Evolutionary conservation across 1,284 basidiomycete species (phyloP).

Genomic region (Heterobasidion annosum): DNA sequence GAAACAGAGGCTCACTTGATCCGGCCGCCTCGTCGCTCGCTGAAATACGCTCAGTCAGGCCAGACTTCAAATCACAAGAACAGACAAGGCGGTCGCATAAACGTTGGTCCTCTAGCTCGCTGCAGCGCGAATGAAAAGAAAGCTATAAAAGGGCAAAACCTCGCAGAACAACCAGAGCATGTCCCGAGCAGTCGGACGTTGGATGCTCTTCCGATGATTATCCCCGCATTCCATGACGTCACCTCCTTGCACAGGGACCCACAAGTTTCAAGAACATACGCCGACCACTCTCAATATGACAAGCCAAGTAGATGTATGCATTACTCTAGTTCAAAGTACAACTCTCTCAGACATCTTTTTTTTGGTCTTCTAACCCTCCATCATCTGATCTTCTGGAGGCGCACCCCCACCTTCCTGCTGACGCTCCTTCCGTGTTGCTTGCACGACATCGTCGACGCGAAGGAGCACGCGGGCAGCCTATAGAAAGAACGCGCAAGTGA

Average conservation of each 20-base stretch:
- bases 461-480: slow-evolving; percentile 85
- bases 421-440: slow-evolving; percentile 67
- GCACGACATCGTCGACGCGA: slow-evolving; percentile 92
- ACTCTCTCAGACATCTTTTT: neutral
- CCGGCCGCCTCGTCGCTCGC: neutral
- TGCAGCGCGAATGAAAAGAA: too few species aligned
- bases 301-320: neutral
- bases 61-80: neutral
- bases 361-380: slow-evolving; percentile 19
- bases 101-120: too few species aligned
- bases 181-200: too few species aligned
- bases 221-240: too few species aligned
- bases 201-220: too few species aligned
- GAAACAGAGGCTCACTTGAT: neutral
- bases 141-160: too few species aligned
- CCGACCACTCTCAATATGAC: too few species aligned
- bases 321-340: neutral
- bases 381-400: slow-evolving; percentile 52
- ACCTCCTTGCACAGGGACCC: too few species aligned
- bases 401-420: slow-evolving; percentile 40
- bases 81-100: neutral
- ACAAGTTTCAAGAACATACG: too few species aligned
- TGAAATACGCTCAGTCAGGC: too few species aligned
- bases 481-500: neutral
- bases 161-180: too few species aligned